These are phyloP conservation scores for Sordariomycetes sp. DNA, from an alignment of 2,329 filamentous ascomycete genomes.

Conservation along the genomic window DNA sequence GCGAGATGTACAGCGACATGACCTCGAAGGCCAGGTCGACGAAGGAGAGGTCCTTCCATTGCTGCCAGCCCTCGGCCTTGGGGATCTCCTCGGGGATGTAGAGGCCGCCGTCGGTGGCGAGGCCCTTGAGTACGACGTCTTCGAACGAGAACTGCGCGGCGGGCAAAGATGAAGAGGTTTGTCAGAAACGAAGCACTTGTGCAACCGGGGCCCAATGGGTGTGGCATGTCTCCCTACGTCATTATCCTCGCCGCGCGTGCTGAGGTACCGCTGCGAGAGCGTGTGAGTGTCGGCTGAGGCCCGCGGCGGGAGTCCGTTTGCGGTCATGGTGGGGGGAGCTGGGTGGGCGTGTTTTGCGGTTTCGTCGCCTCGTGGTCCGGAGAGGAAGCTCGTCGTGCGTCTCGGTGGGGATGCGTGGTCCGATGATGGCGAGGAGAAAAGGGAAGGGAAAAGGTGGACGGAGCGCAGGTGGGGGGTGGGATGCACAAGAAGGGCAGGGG, in stretches of 20 bases:
- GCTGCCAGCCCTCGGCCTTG: slow-evolving; percentile 46
- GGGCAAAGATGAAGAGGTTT: background rate
- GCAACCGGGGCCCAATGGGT: background rate
- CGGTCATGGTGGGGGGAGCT: slow-evolving; percentile 21
- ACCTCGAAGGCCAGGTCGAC: slow-evolving; percentile 73
- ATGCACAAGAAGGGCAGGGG: background rate
- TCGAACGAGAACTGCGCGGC: slow-evolving; percentile 66
- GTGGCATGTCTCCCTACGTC: slow-evolving; percentile 20
- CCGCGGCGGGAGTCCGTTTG: slow-evolving; percentile 18
- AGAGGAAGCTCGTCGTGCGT: background rate
- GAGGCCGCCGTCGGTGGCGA: slow-evolving; percentile 75
- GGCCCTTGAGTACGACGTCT: slow-evolving; percentile 77
- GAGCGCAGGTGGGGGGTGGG: background rate
- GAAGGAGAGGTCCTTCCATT: slow-evolving; percentile 70
- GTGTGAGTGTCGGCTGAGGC: slow-evolving; percentile 23
- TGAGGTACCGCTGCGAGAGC: slow-evolving; percentile 34
- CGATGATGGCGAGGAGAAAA: background rate
- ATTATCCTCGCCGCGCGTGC: slow-evolving; percentile 35
- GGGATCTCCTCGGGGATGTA: slow-evolving; percentile 83
- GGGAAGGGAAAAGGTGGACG: background rate
- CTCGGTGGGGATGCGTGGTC: background rate
- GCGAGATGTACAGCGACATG: slow-evolving; percentile 77
- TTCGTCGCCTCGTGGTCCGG: background rate
- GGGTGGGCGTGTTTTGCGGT: background rate
- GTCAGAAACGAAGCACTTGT: slow-evolving; percentile 6